Base-by-base conservation (phyloP, 768 basidiomycete species). In the Strobilomyces confusus region DNA sequence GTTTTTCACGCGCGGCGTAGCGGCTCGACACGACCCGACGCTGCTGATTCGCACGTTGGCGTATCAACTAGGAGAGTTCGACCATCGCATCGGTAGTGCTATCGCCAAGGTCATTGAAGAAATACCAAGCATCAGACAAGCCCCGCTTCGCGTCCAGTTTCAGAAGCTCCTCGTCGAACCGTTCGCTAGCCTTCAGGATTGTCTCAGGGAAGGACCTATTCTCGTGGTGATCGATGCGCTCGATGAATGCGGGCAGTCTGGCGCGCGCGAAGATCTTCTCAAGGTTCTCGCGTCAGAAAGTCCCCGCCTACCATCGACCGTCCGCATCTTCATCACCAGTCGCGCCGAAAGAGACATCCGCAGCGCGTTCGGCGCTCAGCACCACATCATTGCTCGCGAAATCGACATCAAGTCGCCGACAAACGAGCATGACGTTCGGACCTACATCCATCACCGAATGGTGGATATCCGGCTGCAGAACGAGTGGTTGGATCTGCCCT, bases 171-270 rank as follows among this genome's bases (percentile, higher is more conserved):
- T 74, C 20, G 54, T 69, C n/a, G 63, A 71, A 14, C 70, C 72
- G 0, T 56, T 73, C 15, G 41, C 57, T n/a, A 48, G 48, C 22
- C 19, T 60, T 33, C 17, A 37, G 6, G 56, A 60, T 51, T 53
- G 41, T 58, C 49, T 47, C 57, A 55, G 51, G 53, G 63, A 53
- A 34, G 69, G 69, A 0, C 68, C 69, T 7, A 59, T 68, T 25
- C 47, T 73, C 17, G 33, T 73, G 11, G 48, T 73, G n/a, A 70
- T 73, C 48, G 72, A 73, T 29, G 70, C 69, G 4, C 58, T 73
- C 1, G 72, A 72, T 38, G 72, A 73, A 53, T 73, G 72, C 22
- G 58, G 56, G 14, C 58, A 59, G 17, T 58, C 63, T 4, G 20
- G 38, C 5, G 51, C 58, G 9, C 62, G 70, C 15, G 59, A 64